Evolutionary conservation across 768 basidiomycete genomes (phyloP).

Genomic region (Gelatoporia subvermispora): DNA sequence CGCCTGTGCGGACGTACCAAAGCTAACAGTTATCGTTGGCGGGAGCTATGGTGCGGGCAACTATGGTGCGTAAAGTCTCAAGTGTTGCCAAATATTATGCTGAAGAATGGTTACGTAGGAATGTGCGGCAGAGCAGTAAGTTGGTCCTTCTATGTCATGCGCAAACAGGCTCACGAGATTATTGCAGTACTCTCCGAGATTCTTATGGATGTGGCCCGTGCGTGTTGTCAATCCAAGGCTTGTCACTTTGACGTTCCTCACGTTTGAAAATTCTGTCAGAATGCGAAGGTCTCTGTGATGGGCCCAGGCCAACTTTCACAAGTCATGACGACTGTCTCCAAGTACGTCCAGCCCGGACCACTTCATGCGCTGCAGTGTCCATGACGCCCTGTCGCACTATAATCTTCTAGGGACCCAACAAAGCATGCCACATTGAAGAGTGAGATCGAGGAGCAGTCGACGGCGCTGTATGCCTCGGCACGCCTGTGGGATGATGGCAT

Average conservation of each 20-base stretch:
- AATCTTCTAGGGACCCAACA: conserved; percentile 57
- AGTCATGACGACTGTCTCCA: conserved; percentile 88
- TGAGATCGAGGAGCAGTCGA: conserved; percentile 87
- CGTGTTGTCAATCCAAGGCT: conserved; percentile 22
- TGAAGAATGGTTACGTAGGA: conserved; percentile 46
- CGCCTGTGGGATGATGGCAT: conserved; percentile 95
- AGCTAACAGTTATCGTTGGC: conserved; percentile 88
- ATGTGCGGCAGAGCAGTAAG: conserved; percentile 91
- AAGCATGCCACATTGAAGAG: conserved; percentile 71
- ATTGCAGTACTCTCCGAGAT: conserved; percentile 81
- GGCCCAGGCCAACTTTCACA: conserved; percentile 89
- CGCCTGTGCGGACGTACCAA: conserved; percentile 90
- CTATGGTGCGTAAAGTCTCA: conserved; percentile 57
- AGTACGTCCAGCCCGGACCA: conserved; percentile 36
- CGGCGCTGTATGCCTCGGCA: conserved; percentile 83
- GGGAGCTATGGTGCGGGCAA: conserved; percentile 95
- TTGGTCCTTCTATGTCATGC: conserved; percentile 13
- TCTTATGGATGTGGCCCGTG: conserved; percentile 98
- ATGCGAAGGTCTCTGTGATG: conserved; percentile 94
- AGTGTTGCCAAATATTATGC: too few relatives aligned
- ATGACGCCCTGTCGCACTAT: not conserved
- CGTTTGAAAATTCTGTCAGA: conserved; percentile 36
- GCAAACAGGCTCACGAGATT: not conserved
- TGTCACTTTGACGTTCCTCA: not conserved
- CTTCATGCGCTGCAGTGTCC: not conserved